A percentile compares a stretch with the other conserved stretches of the same genome.
Evolutionary conservation across 352 stramenopile species (phyloP).

Genomic region (Globisporangium viniferum): DNA sequence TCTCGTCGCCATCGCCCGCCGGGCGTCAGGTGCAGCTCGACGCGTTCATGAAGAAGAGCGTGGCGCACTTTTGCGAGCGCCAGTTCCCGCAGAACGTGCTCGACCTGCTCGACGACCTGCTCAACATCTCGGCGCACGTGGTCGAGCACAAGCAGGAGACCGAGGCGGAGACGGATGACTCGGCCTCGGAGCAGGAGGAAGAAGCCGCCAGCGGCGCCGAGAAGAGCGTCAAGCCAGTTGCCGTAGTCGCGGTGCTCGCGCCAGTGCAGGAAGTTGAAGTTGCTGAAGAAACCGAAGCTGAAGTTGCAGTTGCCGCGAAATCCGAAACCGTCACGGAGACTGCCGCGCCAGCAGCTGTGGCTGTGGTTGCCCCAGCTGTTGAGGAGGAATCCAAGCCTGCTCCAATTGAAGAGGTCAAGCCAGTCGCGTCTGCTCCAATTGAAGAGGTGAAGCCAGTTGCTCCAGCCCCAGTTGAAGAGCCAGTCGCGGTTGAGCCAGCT

Average conservation of each 20-base stretch:
- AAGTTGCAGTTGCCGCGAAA: neutral
- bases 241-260: neutral
- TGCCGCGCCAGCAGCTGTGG: neutral
- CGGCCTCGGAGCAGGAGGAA: conserved; percentile 16
- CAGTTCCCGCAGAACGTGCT: conserved; percentile 36
- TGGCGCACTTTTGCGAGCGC: conserved; percentile 51
- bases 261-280: conserved; percentile 2
- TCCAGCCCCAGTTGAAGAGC: neutral
- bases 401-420: neutral
- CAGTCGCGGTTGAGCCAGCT: neutral
- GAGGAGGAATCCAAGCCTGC: neutral
- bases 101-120: conserved; percentile 47
- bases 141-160: conserved; percentile 14
- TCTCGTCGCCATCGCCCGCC: conserved; percentile 53
- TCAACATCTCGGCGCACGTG: conserved; percentile 47
- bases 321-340: conserved; percentile 4
- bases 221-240: conserved; percentile 7
- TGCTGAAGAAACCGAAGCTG: neutral
- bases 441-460: neutral
- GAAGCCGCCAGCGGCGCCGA: neutral
- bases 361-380: conserved; percentile 3
- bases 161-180: conserved; percentile 15
- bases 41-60: conserved; percentile 52
- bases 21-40: conserved; percentile 59
- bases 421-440: neutral